These are phyloP conservation scores for Fusarium scirpi DNA, from an alignment of 2,329 filamentous ascomycete species.

Conservation along the genomic window DNA sequence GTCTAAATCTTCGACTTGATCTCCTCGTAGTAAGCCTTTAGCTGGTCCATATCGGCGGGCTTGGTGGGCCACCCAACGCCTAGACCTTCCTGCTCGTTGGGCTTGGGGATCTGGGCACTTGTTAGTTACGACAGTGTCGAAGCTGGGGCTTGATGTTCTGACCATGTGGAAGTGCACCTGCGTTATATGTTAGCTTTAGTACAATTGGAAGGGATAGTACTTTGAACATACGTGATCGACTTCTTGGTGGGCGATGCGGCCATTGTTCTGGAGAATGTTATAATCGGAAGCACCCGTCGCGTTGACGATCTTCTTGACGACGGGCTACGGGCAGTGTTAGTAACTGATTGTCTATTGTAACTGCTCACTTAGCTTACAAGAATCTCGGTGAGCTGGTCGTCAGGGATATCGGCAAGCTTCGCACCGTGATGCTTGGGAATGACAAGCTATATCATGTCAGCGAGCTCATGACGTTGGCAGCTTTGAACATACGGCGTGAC, in stretches of 20 bases:
- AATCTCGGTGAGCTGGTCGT: constrained; percentile 85
- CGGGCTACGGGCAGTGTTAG: constrained; percentile 49
- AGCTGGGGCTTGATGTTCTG: constrained; percentile 36
- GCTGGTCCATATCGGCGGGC: constrained; percentile 80
- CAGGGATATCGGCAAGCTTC: constrained; percentile 92
- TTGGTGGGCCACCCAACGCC: constrained; percentile 83
- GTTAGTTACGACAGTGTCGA: neutral
- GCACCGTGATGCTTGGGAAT: constrained; percentile 95
- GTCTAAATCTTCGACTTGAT: constrained; percentile 88
- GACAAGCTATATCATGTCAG: constrained; percentile 74
- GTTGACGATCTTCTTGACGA: constrained; percentile 83
- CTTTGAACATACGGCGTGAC: constrained; percentile 79
- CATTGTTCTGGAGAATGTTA: constrained; percentile 98
- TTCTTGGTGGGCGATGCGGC: constrained; percentile 87
- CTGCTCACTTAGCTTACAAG: constrained; percentile 65
- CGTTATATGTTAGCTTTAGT: constrained; percentile 9
- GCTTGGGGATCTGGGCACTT: constrained; percentile 84
- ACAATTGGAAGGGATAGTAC: no score
- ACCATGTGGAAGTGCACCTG: constrained; percentile 96
- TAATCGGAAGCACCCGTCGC: constrained; percentile 84
- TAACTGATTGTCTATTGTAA: neutral
- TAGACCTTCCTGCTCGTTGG: constrained; percentile 83
- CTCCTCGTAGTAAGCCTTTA: constrained; percentile 84
- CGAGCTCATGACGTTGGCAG: neutral
- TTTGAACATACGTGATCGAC: constrained; percentile 82